Evolutionary conservation across 306 rosid species (phyloP).

Genomic region (Dalbergia cochinchinensis): DNA sequence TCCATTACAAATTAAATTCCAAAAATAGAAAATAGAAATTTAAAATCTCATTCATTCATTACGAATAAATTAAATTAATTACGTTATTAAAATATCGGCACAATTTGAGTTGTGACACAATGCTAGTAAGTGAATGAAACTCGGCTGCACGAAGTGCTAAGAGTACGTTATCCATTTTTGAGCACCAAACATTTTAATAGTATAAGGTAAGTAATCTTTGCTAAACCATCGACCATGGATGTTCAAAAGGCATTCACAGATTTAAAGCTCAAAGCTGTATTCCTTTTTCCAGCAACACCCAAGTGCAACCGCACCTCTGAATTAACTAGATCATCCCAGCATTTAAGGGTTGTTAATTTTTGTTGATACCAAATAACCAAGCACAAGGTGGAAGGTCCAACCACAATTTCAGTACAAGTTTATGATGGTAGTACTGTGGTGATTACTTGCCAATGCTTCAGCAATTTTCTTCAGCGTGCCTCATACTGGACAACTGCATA

Average conservation of each 20-base stretch:
- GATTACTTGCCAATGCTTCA: background rate
- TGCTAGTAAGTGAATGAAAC: no score
- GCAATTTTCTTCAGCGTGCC: constrained; percentile 48
- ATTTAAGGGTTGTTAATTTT: background rate
- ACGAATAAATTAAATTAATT: no score
- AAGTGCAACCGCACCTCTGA: no score
- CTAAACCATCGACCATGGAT: background rate
- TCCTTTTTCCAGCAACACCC: background rate
- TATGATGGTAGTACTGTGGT: background rate
- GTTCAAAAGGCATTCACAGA: background rate
- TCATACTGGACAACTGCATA: constrained; percentile 61
- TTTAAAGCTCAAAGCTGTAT: background rate
- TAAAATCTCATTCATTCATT: no score
- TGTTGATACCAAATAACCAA: background rate
- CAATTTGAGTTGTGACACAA: no score
- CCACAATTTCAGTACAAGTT: background rate
- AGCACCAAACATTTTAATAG: background rate
- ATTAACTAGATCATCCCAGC: background rate
- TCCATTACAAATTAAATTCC: no score
- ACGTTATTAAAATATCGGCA: no score
- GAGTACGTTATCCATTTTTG: background rate
- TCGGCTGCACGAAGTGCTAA: no score
- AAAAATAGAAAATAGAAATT: no score
- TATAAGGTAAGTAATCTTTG: background rate
- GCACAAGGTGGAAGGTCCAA: background rate